Evolutionary conservation across 768 basidiomycete genomes (phyloP), one percentile per base, ranked within the genome.

Genomic region (Panellus pusillus): DNA sequence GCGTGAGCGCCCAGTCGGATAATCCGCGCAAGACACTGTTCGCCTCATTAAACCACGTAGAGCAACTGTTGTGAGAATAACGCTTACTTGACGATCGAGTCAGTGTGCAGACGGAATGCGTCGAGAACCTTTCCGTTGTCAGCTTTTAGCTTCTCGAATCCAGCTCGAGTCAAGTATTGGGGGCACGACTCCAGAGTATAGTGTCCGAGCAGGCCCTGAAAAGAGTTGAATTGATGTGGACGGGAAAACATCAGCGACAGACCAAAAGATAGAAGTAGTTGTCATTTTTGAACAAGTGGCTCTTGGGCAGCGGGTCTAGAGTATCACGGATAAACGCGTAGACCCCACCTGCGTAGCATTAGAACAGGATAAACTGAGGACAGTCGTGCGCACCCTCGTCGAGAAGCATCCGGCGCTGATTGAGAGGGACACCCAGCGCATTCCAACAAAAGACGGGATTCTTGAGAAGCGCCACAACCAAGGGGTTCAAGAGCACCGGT

Each of bases 361-460:
- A n/a, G n/a, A 17, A 27, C 32, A 39, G 4, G 31, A 27, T 5
- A 19, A 31, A 6, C 6, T 12, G 19, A 20, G 7, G 18, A 35
- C n/a, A 41, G 4, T 36, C 9, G 13, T 29, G 28, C 54, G 29
- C 18, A 18, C 80, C 79, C 52, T 82, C 81, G 8, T 79, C 65
- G 20, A 85, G 61, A 48, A 87, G 69, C 77, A 84, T 82, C 52
- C 73, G 72, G 55, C 84, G 75, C 69, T 89, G 86, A 62, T 86
- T 86, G 57, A 76, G 69, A 4, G 89, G 88, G 4, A 91, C 89
- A 14, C 89, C 89, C 19, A 91, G 70, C 0, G 88, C 87, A 61
- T 88, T 87, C 89, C 89, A 91, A 57, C 83, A 86, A 66, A 83
- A 86, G 20, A 73, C 62, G 18, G 77, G 78, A 41, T 72, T 78